These are phyloP conservation scores for Cronartium quercuum DNA, from an alignment of 1,284 basidiomycete species.

Conservation along the genomic window DNA sequence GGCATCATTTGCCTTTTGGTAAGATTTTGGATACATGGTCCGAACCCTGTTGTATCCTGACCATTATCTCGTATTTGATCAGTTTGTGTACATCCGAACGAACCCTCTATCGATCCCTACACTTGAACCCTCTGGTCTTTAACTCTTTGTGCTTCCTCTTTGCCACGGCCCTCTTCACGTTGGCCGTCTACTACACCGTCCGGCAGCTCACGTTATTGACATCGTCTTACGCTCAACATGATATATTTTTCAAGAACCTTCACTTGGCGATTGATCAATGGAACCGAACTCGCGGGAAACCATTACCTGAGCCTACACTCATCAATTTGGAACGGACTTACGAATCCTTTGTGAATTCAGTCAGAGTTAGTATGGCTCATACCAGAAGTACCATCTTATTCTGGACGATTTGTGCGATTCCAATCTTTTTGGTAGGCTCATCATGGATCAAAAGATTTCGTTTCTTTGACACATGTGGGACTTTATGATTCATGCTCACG, in stretches of 20 bases:
- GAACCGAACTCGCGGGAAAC: background rate
- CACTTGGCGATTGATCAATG: background rate
- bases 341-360: background rate
- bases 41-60: background rate
- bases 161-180: background rate
- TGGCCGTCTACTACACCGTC: background rate
- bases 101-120: background rate
- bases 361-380: background rate
- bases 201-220: constrained; percentile 9
- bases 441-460: no score
- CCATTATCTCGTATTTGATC: background rate
- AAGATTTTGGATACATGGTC: background rate
- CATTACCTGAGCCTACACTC: background rate
- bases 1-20: constrained; percentile 7
- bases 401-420: background rate
- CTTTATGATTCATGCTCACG: background rate
- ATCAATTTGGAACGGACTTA: background rate
- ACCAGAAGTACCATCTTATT: background rate
- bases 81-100: background rate
- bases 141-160: background rate
- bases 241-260: background rate
- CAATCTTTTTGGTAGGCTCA: background rate
- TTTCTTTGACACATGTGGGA: background rate
- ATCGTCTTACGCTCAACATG: constrained; percentile 40
- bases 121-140: background rate